These are phyloP conservation scores for Leccinum cinnamomeum DNA, from an alignment of 1,284 basidiomycete genomes.

Conservation along the genomic window DNA sequence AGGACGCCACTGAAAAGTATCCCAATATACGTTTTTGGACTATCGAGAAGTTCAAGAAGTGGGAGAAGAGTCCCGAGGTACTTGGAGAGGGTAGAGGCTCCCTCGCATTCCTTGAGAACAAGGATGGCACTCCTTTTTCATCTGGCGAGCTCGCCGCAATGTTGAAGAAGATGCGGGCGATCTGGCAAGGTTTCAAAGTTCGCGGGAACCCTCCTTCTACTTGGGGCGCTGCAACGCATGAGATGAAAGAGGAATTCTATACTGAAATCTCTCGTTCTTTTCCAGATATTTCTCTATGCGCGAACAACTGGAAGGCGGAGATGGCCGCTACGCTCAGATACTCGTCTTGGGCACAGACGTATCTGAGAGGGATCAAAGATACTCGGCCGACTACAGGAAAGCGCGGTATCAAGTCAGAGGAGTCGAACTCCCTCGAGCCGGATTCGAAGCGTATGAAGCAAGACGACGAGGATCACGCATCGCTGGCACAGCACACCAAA, in stretches of 20 bases:
- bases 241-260: not conserved
- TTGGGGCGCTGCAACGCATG: not conserved
- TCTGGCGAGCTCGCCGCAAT: not conserved
- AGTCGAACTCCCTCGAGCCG: no score
- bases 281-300: not conserved
- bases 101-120: not conserved
- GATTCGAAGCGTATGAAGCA: no score
- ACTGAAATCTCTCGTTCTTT: not conserved
- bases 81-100: not conserved
- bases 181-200: not conserved
- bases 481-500: no score
- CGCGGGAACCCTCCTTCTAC: not conserved
- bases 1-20: not conserved
- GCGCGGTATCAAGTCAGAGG: no score
- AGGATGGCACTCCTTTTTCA: not conserved
- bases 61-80: not conserved
- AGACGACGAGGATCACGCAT: no score
- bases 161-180: not conserved
- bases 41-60: not conserved
- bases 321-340: not conserved
- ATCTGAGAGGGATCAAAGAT: no score
- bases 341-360: not conserved
- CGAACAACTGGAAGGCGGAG: not conserved
- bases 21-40: not conserved
- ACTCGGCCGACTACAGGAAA: no score